Base-by-base conservation (phyloP, 176 grass and related monocot genomes). In the Oryza nivara region DNA sequence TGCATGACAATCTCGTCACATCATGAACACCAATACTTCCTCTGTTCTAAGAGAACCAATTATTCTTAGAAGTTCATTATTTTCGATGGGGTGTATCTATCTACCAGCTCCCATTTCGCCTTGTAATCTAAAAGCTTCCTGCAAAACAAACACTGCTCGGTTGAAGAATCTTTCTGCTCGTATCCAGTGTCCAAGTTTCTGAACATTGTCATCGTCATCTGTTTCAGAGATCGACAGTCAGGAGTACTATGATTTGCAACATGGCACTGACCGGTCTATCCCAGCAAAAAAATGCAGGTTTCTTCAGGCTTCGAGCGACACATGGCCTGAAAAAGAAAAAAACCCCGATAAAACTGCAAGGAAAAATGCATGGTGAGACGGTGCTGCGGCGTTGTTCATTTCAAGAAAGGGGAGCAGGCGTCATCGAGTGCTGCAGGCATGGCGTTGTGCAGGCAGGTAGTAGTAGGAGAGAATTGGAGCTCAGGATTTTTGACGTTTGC, bases 321-420 rank as follows among this genome's bases (percentile, higher is more conserved):
- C 17, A 8, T 60, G 52, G 54, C 54, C 54, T 60, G 54, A 60
- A 20, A 4, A 54, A 54, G 8, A 41, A 7, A 60, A 20, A 4
- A 54, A 54, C 8, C 8, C 1, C 51, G 51, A 17, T 54, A 8
- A 2, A 15, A 49, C 14, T 15, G 12, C 47, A 56, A 16, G 19
- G 52, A 17, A 19, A 56, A 49, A 34, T 44, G 83, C 68, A 82
- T 82, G 83, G 84, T 73, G 40, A 41, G 52, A 73, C 41, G 25
- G 60, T 84, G 82, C 72, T 0, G 45, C 13, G 60, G 52, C 56
- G 67, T 90, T 87, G 80, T 90, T 75, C 89, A 23, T 84, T 70
- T 61, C 84, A 90, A 90, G 89, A 90, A 84, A 76, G 1, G 14
- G 38, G 65, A 41, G 40, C 73, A 47, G 61, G 60, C 74, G 87